Conservation (phyloP, 495 filamentous ascomycete genomes). For the Annulohypoxylon maeteangense region DNA sequence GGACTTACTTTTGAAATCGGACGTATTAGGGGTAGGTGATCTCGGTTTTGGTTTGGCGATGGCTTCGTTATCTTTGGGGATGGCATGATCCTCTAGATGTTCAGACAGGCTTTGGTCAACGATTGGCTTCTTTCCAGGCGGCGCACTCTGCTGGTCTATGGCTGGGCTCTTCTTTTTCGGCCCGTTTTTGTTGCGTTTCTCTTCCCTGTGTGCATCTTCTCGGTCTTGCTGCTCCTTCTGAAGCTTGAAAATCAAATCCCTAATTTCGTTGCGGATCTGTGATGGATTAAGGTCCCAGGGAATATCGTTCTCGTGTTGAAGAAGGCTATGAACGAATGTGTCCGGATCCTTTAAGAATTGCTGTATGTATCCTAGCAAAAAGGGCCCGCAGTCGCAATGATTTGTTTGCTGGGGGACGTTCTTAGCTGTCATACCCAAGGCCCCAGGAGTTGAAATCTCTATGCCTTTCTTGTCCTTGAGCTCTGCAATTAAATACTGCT, state of each 20-base stretch:
- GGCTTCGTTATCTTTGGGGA: neutral
- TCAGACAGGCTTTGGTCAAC: neutral
- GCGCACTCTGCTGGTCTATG: neutral
- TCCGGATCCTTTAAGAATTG: slow-evolving; percentile 79
- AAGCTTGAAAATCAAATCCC: slow-evolving; percentile 51
- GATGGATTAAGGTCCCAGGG: slow-evolving; percentile 53
- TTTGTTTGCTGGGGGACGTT: slow-evolving; percentile 84
- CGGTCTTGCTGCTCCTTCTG: slow-evolving; percentile 48
- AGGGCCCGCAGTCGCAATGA: slow-evolving; percentile 89
- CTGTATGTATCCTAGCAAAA: slow-evolving; percentile 81
- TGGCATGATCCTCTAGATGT: neutral
- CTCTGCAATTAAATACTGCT: slow-evolving; percentile 81
- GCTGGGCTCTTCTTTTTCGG: slow-evolving; percentile 5
- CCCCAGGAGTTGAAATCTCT: slow-evolving; percentile 59
- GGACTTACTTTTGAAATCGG: neutral
- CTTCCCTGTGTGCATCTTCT: slow-evolving; percentile 37
- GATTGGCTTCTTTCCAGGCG: slow-evolving; percentile 1
- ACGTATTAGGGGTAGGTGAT: slow-evolving; percentile 5
- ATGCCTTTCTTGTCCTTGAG: slow-evolving; percentile 73
- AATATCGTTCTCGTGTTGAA: slow-evolving; percentile 43
- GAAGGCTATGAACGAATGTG: slow-evolving; percentile 60
- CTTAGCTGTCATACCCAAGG: slow-evolving; percentile 74
- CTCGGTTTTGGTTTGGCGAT: neutral
- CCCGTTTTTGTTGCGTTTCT: slow-evolving; percentile 31
- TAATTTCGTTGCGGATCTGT: slow-evolving; percentile 49